A percentile compares a stretch with the other conserved stretches of the same genome.
phyloP scores from a whole-genome alignment of 75 land plant species.

The Azolla pinnata region DNA sequence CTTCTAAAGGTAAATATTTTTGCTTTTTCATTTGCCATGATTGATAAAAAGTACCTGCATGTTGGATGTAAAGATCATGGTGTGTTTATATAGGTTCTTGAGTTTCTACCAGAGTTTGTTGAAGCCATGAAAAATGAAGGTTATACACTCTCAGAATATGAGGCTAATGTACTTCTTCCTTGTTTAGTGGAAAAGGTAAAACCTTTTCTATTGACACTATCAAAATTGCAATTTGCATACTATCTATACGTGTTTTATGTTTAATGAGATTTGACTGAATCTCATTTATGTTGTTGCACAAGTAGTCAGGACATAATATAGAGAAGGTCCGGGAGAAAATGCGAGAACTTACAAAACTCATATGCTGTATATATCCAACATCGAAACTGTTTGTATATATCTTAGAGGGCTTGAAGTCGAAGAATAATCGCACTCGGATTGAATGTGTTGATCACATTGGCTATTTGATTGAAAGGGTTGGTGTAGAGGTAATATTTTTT shows the following conservation, averaged over 20 bases:
- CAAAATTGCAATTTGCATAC: too few relatives aligned
- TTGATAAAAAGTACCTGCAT: not conserved
- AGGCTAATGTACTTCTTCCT: conserved; percentile 85
- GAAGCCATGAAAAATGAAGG: conserved; percentile 65
- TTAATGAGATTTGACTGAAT: too few relatives aligned
- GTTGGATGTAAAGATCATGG: not conserved
- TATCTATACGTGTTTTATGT: too few relatives aligned
- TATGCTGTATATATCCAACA: conserved; percentile 56
- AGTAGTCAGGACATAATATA: conserved; percentile 97
- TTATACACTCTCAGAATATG: conserved; percentile 63
- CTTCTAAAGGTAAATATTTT: conserved; percentile 80
- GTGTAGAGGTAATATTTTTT: conserved; percentile 56
- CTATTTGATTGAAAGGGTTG: conserved; percentile 68
- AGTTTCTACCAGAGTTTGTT: conserved; percentile 86
- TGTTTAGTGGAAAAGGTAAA: conserved; percentile 90
- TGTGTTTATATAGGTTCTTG: conserved; percentile 53
- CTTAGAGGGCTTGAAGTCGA: conserved; percentile 84
- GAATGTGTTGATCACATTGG: conserved; percentile 88
- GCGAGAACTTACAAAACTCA: conserved; percentile 72
- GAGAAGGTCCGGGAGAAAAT: conserved; percentile 93
- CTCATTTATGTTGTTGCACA: too few relatives aligned
- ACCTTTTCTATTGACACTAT: too few relatives aligned
- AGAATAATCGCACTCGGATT: conserved; percentile 82
- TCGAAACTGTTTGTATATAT: conserved; percentile 66
- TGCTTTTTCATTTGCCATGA: not conserved